Evolutionary conservation across 2,329 filamentous ascomycete species (phyloP), one percentile per base, ranked within the genome.

Genomic region (Verticillium dahliae): DNA sequence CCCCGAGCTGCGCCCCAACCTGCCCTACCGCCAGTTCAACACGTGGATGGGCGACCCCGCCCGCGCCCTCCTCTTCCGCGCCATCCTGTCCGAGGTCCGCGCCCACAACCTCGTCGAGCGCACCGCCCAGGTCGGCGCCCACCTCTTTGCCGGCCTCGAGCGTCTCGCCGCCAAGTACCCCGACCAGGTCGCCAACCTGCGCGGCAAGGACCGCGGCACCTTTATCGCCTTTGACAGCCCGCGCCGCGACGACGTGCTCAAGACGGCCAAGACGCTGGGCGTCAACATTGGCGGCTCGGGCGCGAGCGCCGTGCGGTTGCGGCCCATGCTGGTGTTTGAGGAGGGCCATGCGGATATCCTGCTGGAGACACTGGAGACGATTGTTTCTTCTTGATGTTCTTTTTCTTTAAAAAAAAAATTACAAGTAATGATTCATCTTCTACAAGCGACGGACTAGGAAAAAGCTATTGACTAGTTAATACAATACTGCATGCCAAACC

Each of bases 31-130:
- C 65, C 92, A 97, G 78, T 97, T 97, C 84, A 97, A 97, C 83
- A 97, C 92, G 57, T 97, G 92, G 92, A 96, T 97, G 89, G 92
- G 92, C 70, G 92, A 97, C 78, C 92, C 92, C 15, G 88, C 90
- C 14, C 88, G 91, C 63, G 91, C 90, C 15, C 80, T 97, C 63
- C 83, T 97, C 67, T 96, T 96, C 88, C 86, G 90, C 65, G 89
- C 87, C 70, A 96, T 97, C 77, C 85, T 94, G 72, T 78, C 90
- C 62, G 92, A 97, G 79, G 88, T 96, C 61, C 80, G 92, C 75
- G 81, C 86, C 58, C 81, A 90, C 62, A 85, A 89, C 69, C 83
- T 97, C n/a, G 91, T 97, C 59, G 80, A 85, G 71, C 82, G 92
- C 76, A 96, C 93, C 2, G 90, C 90, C 39, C 77, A 78, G 62